phyloP scores from a whole-genome alignment of 2,329 filamentous ascomycete genomes.

The Aspergillus sp. region DNA sequence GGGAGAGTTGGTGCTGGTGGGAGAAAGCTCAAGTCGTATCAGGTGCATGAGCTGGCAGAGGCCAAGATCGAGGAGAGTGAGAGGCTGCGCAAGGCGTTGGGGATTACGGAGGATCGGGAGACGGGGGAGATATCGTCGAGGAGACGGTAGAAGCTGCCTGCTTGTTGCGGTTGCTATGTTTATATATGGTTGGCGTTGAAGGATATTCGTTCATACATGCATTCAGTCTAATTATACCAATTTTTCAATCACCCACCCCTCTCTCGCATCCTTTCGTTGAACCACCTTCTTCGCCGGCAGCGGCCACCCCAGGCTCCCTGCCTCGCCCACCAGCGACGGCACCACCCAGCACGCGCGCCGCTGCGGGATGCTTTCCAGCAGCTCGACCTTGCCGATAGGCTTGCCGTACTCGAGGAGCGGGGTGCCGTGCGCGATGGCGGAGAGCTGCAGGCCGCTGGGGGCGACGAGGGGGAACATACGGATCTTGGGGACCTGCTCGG shows the following conservation, averaged over 20 bases:
- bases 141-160: too few species aligned
- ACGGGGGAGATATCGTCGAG: slow-evolving; percentile 58
- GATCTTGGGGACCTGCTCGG: slow-evolving; percentile 57
- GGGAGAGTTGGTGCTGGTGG: slow-evolving; percentile 5
- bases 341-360: slow-evolving; percentile 74
- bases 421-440: slow-evolving; percentile 72
- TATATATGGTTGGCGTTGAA: slow-evolving; percentile 1
- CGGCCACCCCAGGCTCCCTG: slow-evolving; percentile 67
- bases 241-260: slow-evolving; percentile 64
- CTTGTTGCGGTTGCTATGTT: too few species aligned
- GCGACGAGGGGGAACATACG: slow-evolving; percentile 83
- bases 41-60: slow-evolving; percentile 91
- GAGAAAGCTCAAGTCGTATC: slow-evolving; percentile 69
- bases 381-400: slow-evolving; percentile 71
- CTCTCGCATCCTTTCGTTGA: slow-evolving; percentile 63
- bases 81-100: slow-evolving; percentile 71
- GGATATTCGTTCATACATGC: slow-evolving; percentile 3
- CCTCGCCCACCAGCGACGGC: slow-evolving; percentile 62
- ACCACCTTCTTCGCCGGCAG: slow-evolving; percentile 74
- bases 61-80: slow-evolving; percentile 96
- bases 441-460: slow-evolving; percentile 64
- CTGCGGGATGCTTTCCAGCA: slow-evolving; percentile 37
- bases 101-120: slow-evolving; percentile 80
- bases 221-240: slow-evolving; percentile 26
- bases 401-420: slow-evolving; percentile 78